Conservation (phyloP, 2,329 filamentous ascomycete genomes). For the Exserohilum turcica region DNA sequence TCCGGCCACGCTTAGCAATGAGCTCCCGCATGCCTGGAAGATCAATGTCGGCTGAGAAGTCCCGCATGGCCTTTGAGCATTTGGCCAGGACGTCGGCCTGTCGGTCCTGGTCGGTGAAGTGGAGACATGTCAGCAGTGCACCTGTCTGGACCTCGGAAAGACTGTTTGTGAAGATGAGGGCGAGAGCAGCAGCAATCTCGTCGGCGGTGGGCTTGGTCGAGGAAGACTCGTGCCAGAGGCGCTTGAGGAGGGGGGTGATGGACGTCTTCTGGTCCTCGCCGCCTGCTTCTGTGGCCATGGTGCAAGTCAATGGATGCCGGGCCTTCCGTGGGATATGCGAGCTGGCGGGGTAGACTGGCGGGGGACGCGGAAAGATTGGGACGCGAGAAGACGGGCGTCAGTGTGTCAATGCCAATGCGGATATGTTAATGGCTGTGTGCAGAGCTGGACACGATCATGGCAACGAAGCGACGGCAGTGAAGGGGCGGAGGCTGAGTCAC, state of each 20-base stretch:
- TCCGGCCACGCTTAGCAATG: conserved; percentile 64
- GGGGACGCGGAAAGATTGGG: conserved; percentile 4
- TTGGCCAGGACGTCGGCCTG: conserved; percentile 83
- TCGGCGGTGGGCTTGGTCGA: conserved; percentile 62
- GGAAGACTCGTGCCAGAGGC: conserved; percentile 66
- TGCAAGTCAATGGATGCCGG: conserved; percentile 10
- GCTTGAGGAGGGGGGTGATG: conserved; percentile 74
- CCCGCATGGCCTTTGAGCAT: conserved; percentile 83
- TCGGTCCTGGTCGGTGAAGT: conserved; percentile 86
- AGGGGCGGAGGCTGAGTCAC: conserved; percentile 41
- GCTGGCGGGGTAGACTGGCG: conserved; percentile 19
- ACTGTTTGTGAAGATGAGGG: conserved; percentile 87
- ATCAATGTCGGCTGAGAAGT: conserved; percentile 75
- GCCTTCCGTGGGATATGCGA: conserved; percentile 16
- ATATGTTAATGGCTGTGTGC: too few species aligned
- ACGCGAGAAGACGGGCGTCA: not conserved
- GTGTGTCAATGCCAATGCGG: not conserved
- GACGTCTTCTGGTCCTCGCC: conserved; percentile 47
- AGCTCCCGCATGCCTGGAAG: conserved; percentile 64
- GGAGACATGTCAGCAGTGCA: conserved; percentile 84
- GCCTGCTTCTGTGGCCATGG: conserved; percentile 32
- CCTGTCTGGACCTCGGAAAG: conserved; percentile 88
- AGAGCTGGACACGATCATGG: too few species aligned
- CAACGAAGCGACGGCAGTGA: too few species aligned
- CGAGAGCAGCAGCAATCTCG: conserved; percentile 88